Evolutionary conservation across 352 stramenopile genomes (phyloP).

Genomic region (Globisporangium rhizosaccharum): DNA sequence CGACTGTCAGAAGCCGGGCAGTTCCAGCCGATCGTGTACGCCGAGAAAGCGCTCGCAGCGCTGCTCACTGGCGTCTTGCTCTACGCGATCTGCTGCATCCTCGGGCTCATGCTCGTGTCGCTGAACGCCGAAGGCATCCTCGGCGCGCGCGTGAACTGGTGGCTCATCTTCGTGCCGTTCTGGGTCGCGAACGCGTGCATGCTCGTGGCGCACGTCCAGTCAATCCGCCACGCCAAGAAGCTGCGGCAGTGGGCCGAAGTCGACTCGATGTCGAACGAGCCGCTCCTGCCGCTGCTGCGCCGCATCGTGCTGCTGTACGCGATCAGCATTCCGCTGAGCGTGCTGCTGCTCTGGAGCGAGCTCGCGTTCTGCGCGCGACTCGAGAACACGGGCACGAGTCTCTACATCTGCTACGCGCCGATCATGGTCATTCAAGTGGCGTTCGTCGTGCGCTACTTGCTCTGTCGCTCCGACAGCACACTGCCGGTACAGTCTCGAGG

Average conservation of each 20-base stretch:
- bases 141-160: slow-evolving; percentile 66
- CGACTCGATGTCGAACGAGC: slow-evolving; percentile 78
- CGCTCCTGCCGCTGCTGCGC: slow-evolving; percentile 65
- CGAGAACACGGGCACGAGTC: slow-evolving; percentile 44
- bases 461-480: slow-evolving; percentile 73
- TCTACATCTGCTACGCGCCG: slow-evolving; percentile 78
- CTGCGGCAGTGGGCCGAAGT: slow-evolving; percentile 72
- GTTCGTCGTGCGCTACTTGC: slow-evolving; percentile 75
- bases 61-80: slow-evolving; percentile 74
- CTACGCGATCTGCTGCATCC: slow-evolving; percentile 71
- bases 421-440: slow-evolving; percentile 78
- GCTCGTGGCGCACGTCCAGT: slow-evolving; percentile 52
- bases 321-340: slow-evolving; percentile 59
- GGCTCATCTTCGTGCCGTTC: slow-evolving; percentile 75
- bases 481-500: slow-evolving; percentile 39
- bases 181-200: slow-evolving; percentile 70
- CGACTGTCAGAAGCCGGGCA: slow-evolving; percentile 27
- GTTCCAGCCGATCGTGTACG: slow-evolving; percentile 77
- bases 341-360: slow-evolving; percentile 78
- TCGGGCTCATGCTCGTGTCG: slow-evolving; percentile 60
- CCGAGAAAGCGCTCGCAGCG: slow-evolving; percentile 64
- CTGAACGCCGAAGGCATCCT: slow-evolving; percentile 77
- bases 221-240: slow-evolving; percentile 57
- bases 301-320: slow-evolving; percentile 75
- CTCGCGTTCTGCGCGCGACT: slow-evolving; percentile 76